phyloP scores from a whole-genome alignment of 768 basidiomycete genomes.

The Xerocomus brunneocitrinus region DNA sequence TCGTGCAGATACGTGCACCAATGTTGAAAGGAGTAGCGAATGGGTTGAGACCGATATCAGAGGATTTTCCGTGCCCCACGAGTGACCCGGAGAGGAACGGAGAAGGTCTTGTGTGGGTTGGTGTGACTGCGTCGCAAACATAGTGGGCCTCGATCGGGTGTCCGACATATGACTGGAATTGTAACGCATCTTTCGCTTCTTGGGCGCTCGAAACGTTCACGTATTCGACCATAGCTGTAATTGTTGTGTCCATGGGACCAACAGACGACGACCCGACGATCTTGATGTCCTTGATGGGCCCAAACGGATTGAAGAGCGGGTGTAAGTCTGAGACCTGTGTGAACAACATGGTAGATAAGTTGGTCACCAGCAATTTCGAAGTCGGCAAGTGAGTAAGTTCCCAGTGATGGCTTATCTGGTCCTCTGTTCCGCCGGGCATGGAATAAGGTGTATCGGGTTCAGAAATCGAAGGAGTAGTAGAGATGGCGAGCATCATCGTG shows the following conservation, averaged over 20 bases:
- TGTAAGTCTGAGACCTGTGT: slow-evolving; percentile 62
- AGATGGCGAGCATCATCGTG: slow-evolving; percentile 52
- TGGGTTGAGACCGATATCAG: slow-evolving; percentile 28
- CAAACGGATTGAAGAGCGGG: slow-evolving; percentile 72
- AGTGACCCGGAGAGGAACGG: slow-evolving; percentile 11
- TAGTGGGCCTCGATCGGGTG: slow-evolving; percentile 38
- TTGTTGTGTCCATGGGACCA: slow-evolving; percentile 34
- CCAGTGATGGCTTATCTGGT: slow-evolving; percentile 31
- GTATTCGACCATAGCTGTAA: slow-evolving; percentile 65
- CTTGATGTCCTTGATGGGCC: slow-evolving; percentile 59
- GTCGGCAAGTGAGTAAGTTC: slow-evolving; percentile 39
- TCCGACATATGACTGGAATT: slow-evolving; percentile 59
- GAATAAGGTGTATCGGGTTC: slow-evolving; percentile 23
- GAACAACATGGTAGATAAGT: slow-evolving; percentile 64
- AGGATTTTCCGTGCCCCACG: slow-evolving; percentile 10
- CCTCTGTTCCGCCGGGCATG: slow-evolving; percentile 26
- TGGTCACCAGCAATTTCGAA: slow-evolving; percentile 53
- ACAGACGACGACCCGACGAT: slow-evolving; percentile 37
- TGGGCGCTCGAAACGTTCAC: slow-evolving; percentile 47
- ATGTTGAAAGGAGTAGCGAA: slow-evolving; percentile 31
- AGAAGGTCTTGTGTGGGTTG: slow-evolving; percentile 1
- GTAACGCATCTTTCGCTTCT: slow-evolving; percentile 60
- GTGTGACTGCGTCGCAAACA: slow-evolving; percentile 20
- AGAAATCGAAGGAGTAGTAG: slow-evolving; percentile 36
- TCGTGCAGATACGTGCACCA: slow-evolving; percentile 7